Evolutionary conservation across 2,329 filamentous ascomycete genomes (phyloP), one percentile per base, ranked within the genome.

Genomic region (Epichloe sibirici): DNA sequence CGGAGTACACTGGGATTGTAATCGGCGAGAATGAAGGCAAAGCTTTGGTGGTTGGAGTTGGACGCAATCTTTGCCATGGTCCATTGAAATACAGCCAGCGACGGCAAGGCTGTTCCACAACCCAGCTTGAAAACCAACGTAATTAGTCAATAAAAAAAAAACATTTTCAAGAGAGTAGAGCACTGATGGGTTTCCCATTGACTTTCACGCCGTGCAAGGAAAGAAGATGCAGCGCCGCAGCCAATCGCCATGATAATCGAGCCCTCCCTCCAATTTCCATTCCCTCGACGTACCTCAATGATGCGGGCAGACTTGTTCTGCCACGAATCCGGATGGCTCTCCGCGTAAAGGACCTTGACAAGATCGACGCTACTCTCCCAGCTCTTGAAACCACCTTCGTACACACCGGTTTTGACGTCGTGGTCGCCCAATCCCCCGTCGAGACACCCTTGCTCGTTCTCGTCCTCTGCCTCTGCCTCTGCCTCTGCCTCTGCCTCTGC

Each of bases 331-430:
- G 69, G 59, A 48, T 70, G 66, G 12, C 69, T 65, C 28, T 72
- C 71, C 3, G 65, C 61, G 0, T 74, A 74, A 34, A 84, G 66
- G n/a, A 85, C 80, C 63, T 82, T 86, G 49, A 88, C 85, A 17
- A 93, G 73, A 64, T 93, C 88, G 50, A 90, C 74, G 55, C 85
- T 88, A 69, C 87, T 90, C 70, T 93, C 88, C 88, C 88, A 93
- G 61, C 85, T 90, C 72, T 93, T 93, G 72, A 91, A 90, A 25
- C 88, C 88, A 53, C 88, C 88, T 69, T 93, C 88, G 68, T 93
- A 93, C 55, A 91, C 79, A 49, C 87, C 87, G 52, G 86, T 86
- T 66, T 82, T 85, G 57, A 93, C 83, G 66, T 93, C 88, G 57
- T 86, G 82, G 56, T 77, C 75, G 40, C 81, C 83, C 38, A 88